A percentile compares a stretch with the other conserved stretches of the same genome.
Evolutionary conservation across 306 rosid genomes (phyloP).

Genomic region (Adenanthera pavonina): DNA sequence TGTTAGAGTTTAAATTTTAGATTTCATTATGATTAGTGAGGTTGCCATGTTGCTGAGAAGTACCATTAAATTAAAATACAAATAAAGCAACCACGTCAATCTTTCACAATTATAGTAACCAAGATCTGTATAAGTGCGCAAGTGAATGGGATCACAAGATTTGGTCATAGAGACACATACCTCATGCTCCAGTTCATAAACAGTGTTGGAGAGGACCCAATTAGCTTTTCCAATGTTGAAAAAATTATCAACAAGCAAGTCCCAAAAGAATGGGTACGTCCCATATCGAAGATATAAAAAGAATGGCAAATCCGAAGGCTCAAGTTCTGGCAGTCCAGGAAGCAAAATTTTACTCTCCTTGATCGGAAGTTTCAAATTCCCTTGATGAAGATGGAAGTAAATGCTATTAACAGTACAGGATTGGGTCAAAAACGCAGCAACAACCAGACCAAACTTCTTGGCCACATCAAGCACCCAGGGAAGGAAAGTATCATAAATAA

Average conservation of each 20-base stretch:
- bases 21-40: neutral
- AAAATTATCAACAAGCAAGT: constrained; percentile 20
- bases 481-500: constrained; percentile 40
- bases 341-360: neutral
- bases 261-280: neutral
- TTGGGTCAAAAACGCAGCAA: constrained; percentile 4
- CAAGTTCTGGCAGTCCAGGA: constrained; percentile 29
- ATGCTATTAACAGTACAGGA: neutral
- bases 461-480: constrained; percentile 48
- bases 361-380: constrained; percentile 26
- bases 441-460: constrained; percentile 24
- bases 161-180: neutral
- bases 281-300: constrained; percentile 16
- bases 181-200: constrained; percentile 40
- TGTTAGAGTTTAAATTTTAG: neutral
- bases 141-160: too few relatives aligned
- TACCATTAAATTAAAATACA: too few relatives aligned
- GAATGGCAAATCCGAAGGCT: constrained; percentile 34
- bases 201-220: constrained; percentile 13
- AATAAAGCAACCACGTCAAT: too few relatives aligned
- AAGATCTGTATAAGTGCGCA: too few relatives aligned
- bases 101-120: too few relatives aligned
- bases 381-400: constrained; percentile 23
- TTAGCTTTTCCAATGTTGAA: constrained; percentile 25
- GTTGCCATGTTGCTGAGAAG: neutral